Evolutionary conservation across 305 asterid species (phyloP).

Genomic region (Striga hermonthica): DNA sequence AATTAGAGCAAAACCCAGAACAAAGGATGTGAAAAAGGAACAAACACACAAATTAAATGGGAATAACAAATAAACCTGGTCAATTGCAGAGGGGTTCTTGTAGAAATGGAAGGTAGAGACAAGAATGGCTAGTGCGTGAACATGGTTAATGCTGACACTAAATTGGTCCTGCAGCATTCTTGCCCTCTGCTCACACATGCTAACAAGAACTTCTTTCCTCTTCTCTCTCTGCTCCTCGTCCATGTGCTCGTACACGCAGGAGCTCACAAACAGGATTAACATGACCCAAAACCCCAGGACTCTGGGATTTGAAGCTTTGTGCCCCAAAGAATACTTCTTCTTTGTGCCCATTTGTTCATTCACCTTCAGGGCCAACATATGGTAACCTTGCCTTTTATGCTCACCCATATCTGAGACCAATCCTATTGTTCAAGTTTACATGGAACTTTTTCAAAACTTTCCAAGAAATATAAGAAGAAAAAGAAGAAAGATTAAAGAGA

Average conservation of each 20-base stretch:
- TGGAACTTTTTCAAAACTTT: conserved; percentile 26
- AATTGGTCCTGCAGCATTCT: conserved; percentile 96
- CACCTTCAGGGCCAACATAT: conserved; percentile 55
- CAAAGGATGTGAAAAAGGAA: not conserved
- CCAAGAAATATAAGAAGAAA: conserved; percentile 24
- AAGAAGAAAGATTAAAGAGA: too few species aligned
- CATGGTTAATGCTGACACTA: conserved; percentile 88
- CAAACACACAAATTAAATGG: not conserved
- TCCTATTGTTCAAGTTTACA: conserved; percentile 22
- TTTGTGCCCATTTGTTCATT: conserved; percentile 50
- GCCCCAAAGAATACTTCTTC: conserved; percentile 43
- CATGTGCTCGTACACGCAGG: conserved; percentile 35
- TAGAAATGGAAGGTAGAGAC: conserved; percentile 83
- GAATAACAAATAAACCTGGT: conserved; percentile 57
- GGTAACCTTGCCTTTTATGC: conserved; percentile 50
- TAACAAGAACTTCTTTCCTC: conserved; percentile 70
- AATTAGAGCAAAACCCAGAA: conserved; percentile 5
- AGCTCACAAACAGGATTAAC: conserved; percentile 32
- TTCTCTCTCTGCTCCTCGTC: conserved; percentile 52
- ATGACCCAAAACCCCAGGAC: conserved; percentile 49
- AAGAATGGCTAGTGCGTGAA: conserved; percentile 87
- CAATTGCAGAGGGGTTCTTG: conserved; percentile 89
- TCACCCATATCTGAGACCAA: conserved; percentile 45
- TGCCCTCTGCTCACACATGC: conserved; percentile 94
- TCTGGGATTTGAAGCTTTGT: conserved; percentile 37